Evolutionary conservation across 805 yeast genomes (phyloP), one percentile per base, ranked within the genome.

Genomic region (Pichia manshurica): DNA sequence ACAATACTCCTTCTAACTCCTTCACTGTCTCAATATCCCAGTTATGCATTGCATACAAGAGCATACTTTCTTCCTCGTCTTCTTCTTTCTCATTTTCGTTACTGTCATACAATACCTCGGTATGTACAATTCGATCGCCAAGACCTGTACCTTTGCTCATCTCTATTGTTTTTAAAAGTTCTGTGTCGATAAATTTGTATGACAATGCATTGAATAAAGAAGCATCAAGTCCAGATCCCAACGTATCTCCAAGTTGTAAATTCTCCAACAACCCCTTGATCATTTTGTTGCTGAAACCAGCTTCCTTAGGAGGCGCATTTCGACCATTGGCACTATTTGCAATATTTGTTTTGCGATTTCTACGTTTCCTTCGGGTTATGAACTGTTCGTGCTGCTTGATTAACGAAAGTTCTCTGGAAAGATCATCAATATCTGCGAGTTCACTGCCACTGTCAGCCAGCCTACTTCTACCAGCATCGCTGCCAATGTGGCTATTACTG

Each of bases 111-210:
- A 39, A 21, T 20, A 36, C 39, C 19, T 39, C 42, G 9, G 42
- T 29, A 12, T n/a, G 16, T 7, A 41, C 31, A 7, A 41, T 29
- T 19, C 44, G 12, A 41, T 31, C 16, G 5, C 28, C 28, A 54
- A 66, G 53, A 17, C 60, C 56, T 4, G 57, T 59, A 50, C 68
- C 72, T 15, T 49, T 54, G 2, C 71, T 68, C 51, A 64, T 67
- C 3, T 65, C 61, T 19, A 58, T 52, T 41, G 71, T 55, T 49
- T 71, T 73, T 0, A 44, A 48, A 52, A 67, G 47, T 47, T 71
- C 65, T 20, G 65, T 67, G 21, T 54, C 50, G 36, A 72, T 56
- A 41, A 72, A 72, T 37, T 62, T 65, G 20, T 60, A 57, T 2
- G 72, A 65, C 38, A 65, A 60, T 12, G 54, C 54, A 25, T 67